These are phyloP conservation scores for Aspergillus nanangensis DNA, from an alignment of 495 filamentous ascomycete genomes.

Conservation along the genomic window DNA sequence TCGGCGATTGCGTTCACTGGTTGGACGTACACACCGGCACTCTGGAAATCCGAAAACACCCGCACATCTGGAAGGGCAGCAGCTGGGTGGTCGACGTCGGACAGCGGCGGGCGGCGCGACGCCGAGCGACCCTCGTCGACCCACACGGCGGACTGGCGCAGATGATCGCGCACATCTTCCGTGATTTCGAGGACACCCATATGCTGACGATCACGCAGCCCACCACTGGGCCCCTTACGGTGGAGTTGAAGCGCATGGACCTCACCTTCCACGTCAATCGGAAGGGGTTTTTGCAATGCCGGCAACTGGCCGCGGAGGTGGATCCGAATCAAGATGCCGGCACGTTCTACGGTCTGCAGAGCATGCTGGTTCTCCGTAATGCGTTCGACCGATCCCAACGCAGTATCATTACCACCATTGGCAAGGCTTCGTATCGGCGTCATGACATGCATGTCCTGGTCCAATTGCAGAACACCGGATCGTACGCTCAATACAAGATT, in stretches of 20 bases:
- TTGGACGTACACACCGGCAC: conserved; percentile 31
- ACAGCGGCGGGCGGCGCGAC: conserved; percentile 14
- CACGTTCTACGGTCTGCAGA: conserved; percentile 49
- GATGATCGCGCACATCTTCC: conserved; percentile 27
- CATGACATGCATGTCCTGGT: conserved; percentile 36
- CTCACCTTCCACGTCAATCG: conserved; percentile 43
- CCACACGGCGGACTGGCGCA: conserved; percentile 20
- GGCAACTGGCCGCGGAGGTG: conserved; percentile 39
- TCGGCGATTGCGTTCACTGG: conserved; percentile 54
- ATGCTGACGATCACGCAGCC: conserved; percentile 32
- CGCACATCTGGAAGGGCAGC: conserved; percentile 13
- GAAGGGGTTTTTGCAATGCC: conserved; percentile 15
- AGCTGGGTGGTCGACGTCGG: conserved; percentile 31
- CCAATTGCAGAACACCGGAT: conserved; percentile 23
- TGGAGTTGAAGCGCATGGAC: conserved; percentile 45
- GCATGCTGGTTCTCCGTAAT: conserved; percentile 49
- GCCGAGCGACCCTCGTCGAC: conserved; percentile 22
- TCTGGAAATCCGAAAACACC: too few relatives aligned
- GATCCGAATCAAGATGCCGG: conserved; percentile 49
- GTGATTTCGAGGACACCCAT: conserved; percentile 26
- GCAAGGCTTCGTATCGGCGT: conserved; percentile 17
- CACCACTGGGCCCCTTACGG: conserved; percentile 13
- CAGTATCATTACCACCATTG: conserved; percentile 45
- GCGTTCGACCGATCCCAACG: too few relatives aligned
- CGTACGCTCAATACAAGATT: conserved; percentile 39